Percentiles rank a stretch among this genome's conserved stretches.
Evolutionary conservation across 495 filamentous ascomycete species (phyloP).

Genomic region (Lasiosphaeria miniovina): DNA sequence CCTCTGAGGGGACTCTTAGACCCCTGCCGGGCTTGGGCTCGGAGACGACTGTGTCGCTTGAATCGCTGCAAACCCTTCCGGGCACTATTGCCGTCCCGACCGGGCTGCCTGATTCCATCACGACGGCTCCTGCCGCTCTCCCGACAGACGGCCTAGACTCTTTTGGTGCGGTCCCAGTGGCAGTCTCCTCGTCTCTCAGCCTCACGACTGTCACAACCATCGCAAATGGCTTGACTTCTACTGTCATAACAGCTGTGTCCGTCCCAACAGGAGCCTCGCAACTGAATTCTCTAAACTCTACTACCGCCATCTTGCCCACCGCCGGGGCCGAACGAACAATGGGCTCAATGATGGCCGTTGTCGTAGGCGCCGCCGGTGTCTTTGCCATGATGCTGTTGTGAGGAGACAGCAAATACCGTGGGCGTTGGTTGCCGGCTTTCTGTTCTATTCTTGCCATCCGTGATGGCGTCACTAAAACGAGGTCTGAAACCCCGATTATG

Average conservation of each 20-base stretch:
- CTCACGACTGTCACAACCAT: slow-evolving; percentile 11
- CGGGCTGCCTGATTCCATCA: neutral
- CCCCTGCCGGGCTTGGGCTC: neutral
- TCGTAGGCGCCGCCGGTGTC: slow-evolving; percentile 7
- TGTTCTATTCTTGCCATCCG: neutral
- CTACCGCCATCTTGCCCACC: neutral
- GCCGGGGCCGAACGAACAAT: slow-evolving; percentile 7
- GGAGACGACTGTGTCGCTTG: neutral
- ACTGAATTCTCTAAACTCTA: neutral
- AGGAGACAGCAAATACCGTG: neutral
- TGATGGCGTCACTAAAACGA: neutral
- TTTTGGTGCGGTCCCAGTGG: neutral
- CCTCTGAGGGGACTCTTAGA: neutral
- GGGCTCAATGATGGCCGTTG: slow-evolving; percentile 7
- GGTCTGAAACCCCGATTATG: neutral
- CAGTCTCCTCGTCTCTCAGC: neutral
- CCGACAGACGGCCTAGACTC: neutral
- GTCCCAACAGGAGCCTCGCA: neutral
- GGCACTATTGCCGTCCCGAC: slow-evolving; percentile 2
- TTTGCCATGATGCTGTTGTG: slow-evolving; percentile 11
- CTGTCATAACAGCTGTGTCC: slow-evolving; percentile 6
- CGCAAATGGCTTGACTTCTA: slow-evolving; percentile 7
- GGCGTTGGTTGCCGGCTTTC: neutral
- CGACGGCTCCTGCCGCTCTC: neutral
- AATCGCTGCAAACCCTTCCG: neutral